Base-by-base conservation (phyloP, 2,329 filamentous ascomycete genomes). In the Botryotinia globosa region DNA sequence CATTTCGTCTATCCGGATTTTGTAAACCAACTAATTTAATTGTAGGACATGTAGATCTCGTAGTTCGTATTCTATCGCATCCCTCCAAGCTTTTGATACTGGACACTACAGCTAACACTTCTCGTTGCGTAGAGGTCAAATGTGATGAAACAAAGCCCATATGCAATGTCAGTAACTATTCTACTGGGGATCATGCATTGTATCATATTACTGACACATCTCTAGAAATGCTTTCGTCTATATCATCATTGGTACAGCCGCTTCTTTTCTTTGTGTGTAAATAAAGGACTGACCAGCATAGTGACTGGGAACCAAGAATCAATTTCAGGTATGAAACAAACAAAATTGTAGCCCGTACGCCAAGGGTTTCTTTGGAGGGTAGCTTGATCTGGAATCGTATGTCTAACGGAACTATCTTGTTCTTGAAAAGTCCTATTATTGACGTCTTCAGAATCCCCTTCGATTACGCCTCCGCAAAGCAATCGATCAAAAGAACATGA, bases 371-470 rank as follows among this genome's bases (percentile, higher is more conserved):
- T 48, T 85, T 82, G 6, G 79, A 81, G n/a, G 85, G 85, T 29
- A 88, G 85, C 75, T 79, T 82, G 62, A 84, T 88, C 56, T 89
- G 87, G 87, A 86, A 89, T 80, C 82, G 86, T 88, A 82, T 80
- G 85, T 72, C 39, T 6, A 34, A 18, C 45, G 29, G 18, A 32
- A 48, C 12, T n/a, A 5, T 8, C 25, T 58, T 34, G n/a, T 32
- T 29, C 3, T 39, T 32, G 5, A n/a, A 22, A 34, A 29, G 39
- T 44, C 25, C 8, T 65, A 45, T 8, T n/a, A 32, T 20, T 59
- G 39, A 63, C 37, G 54, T 34, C 44, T 67, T 29, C 10, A 45
- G 39, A 66, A 74, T 42, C 72, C 44, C 20, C 62, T 39, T n/a
- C 61, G 16, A n/a, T 37, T 12, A 8, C 25, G 48, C 25, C 56